Conservation (phyloP, 768 basidiomycete species). For the Lentinula raphanica region DNA sequence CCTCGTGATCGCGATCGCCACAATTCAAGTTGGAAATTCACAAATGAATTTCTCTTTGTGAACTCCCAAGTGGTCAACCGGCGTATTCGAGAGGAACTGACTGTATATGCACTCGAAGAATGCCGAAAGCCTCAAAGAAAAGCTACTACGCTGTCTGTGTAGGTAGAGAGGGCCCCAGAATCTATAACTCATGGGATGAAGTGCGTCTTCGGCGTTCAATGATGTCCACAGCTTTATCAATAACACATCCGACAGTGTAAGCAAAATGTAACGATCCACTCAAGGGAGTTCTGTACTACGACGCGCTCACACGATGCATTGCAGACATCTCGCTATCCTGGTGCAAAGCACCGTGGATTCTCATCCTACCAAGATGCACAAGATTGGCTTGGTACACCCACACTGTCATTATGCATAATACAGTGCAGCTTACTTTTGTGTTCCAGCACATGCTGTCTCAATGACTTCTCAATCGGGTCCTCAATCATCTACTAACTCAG, state of each 20-base stretch:
- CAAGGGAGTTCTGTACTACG: neutral
- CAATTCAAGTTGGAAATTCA: too few relatives aligned
- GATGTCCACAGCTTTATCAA: neutral
- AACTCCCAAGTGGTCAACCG: too few relatives aligned
- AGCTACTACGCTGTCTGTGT: constrained; percentile 61
- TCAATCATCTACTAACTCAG: neutral
- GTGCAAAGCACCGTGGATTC: constrained; percentile 52
- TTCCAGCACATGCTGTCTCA: neutral
- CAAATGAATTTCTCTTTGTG: too few relatives aligned
- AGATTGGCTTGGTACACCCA: constrained; percentile 39
- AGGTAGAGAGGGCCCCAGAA: constrained; percentile 52
- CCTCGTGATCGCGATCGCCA: neutral
- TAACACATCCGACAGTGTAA: constrained; percentile 33
- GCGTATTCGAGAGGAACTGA: too few relatives aligned
- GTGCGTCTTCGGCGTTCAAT: constrained; percentile 29
- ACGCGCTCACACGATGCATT: neutral
- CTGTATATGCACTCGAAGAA: neutral
- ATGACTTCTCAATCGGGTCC: neutral
- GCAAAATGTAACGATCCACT: constrained; percentile 30
- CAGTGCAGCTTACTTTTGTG: neutral
- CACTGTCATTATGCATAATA: neutral
- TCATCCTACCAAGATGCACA: constrained; percentile 38
- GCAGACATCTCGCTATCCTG: constrained; percentile 52
- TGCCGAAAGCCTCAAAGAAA: constrained; percentile 10
- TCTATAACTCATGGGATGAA: constrained; percentile 59